Conservation (phyloP, 1,284 basidiomycete genomes). For the Anthracocystis setariae region DNA sequence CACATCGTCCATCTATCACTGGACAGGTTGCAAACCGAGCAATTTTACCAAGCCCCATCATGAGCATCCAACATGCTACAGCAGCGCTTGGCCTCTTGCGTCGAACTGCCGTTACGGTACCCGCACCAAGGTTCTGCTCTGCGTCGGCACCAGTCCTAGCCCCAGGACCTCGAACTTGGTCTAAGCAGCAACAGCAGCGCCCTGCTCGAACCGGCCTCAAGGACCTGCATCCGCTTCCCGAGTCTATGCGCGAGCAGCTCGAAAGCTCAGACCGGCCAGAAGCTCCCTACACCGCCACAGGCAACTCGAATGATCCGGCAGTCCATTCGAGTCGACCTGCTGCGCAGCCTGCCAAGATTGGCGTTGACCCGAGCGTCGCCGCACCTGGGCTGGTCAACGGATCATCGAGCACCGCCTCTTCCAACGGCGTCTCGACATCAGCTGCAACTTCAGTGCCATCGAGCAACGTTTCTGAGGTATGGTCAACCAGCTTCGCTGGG, state of each 20-base stretch:
- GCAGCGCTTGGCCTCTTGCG: conserved; percentile 14
- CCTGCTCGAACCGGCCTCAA: conserved; percentile 35
- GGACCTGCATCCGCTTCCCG: conserved; percentile 45
- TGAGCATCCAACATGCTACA: conserved; percentile 19
- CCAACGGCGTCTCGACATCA: conserved; percentile 12
- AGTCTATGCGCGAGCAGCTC: conserved; percentile 45
- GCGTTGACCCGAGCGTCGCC: conserved; percentile 41
- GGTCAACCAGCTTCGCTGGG: conserved; percentile 88
- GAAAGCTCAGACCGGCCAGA: conserved; percentile 23
- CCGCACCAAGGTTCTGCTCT: conserved; percentile 18
- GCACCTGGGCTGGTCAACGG: conserved; percentile 41
- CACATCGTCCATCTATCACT: conserved; percentile 2
- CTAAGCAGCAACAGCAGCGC: conserved; percentile 23
- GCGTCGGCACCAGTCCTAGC: conserved; percentile 26
- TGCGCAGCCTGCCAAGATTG: conserved; percentile 34
- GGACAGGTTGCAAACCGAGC: conserved; percentile 10
- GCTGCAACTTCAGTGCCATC: conserved; percentile 12
- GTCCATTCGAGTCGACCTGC: conserved; percentile 54
- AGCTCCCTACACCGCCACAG: conserved; percentile 41
- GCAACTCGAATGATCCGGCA: conserved; percentile 51
- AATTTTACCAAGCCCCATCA: not conserved
- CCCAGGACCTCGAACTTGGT: conserved; percentile 22
- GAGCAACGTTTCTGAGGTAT: conserved; percentile 70
- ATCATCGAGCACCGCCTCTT: conserved; percentile 13
- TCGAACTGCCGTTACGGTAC: conserved; percentile 5